Evolutionary conservation across 768 basidiomycete genomes (phyloP).

Genomic region (Kwoniella sp.): DNA sequence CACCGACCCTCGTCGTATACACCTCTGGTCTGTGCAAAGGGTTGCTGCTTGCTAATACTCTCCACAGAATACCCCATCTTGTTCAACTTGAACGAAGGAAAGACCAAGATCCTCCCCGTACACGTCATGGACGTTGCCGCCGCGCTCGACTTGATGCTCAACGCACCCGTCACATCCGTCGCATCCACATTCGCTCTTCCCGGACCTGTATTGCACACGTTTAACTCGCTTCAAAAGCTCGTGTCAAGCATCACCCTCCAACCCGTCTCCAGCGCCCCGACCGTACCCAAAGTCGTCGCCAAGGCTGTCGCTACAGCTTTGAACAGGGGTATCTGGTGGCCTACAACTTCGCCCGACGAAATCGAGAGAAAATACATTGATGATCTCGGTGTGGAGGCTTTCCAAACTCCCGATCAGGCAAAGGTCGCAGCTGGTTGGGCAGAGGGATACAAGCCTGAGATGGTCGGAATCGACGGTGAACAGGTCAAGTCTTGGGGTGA

Average conservation of each 20-base stretch:
- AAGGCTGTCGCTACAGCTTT: conserved; percentile 64
- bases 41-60: background rate
- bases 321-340: conserved; percentile 83
- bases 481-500: conserved; percentile 74
- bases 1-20: background rate
- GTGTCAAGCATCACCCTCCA: conserved; percentile 78
- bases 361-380: conserved; percentile 82
- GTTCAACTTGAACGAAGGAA: conserved; percentile 88
- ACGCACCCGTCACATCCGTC: conserved; percentile 61
- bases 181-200: conserved; percentile 74
- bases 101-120: conserved; percentile 85
- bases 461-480: conserved; percentile 57
- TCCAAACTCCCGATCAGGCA: conserved; percentile 10
- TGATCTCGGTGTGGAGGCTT: conserved; percentile 62
- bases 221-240: conserved; percentile 63
- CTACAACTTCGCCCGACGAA: conserved; percentile 85
- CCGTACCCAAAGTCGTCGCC: conserved; percentile 74
- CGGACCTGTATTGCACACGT: conserved; percentile 82
- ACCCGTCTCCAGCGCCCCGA: conserved; percentile 70
- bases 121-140: conserved; percentile 95
- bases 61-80: conserved; percentile 81
- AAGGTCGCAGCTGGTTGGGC: conserved; percentile 43
- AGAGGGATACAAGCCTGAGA: conserved; percentile 20
- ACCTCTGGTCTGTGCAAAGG: too few relatives aligned
- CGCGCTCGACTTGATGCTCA: conserved; percentile 75